A percentile compares a stretch with the other conserved stretches of the same genome.
Conservation (phyloP, 306 rosid genomes). For the Cucurbita argyrosperma region DNA sequence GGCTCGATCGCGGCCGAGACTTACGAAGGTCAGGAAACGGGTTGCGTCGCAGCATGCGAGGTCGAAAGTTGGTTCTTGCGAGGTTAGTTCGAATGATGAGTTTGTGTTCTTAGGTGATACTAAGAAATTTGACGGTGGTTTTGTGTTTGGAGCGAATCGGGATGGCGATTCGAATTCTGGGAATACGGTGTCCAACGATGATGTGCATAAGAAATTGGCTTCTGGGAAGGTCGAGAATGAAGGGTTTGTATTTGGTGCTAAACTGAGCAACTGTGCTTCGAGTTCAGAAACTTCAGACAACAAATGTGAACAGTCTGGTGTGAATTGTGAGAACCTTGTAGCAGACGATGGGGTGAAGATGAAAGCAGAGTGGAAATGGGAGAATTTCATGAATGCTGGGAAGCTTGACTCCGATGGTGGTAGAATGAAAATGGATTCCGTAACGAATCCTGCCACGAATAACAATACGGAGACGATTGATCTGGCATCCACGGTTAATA, state of each 20-base stretch:
- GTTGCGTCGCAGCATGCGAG: constrained; percentile 34
- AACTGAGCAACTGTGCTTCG: background rate
- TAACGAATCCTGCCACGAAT: background rate
- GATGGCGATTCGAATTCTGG: constrained; percentile 11
- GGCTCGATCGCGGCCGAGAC: constrained; percentile 38
- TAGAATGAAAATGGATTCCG: constrained; percentile 6
- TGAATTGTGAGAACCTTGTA: background rate
- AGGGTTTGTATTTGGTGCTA: constrained; percentile 15
- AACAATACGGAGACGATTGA: background rate
- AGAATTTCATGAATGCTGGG: background rate
- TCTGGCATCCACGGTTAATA: background rate
- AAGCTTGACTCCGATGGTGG: background rate
- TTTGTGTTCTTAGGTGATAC: background rate
- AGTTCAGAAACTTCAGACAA: background rate
- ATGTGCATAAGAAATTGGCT: constrained; percentile 4
- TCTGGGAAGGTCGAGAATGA: constrained; percentile 8
- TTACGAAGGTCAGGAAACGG: constrained; percentile 53
- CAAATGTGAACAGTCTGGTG: background rate
- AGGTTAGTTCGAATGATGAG: constrained; percentile 7
- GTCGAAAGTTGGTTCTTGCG: constrained; percentile 21
- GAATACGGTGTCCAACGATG: constrained; percentile 13
- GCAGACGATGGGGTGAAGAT: background rate
- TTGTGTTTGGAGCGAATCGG: constrained; percentile 22
- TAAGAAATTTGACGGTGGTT: constrained; percentile 5
- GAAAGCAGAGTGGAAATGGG: background rate